Evolutionary conservation across 2,329 filamentous ascomycete species (phyloP), one percentile per base, ranked within the genome.

Genomic region (Thielaviopsis ethacetica): DNA sequence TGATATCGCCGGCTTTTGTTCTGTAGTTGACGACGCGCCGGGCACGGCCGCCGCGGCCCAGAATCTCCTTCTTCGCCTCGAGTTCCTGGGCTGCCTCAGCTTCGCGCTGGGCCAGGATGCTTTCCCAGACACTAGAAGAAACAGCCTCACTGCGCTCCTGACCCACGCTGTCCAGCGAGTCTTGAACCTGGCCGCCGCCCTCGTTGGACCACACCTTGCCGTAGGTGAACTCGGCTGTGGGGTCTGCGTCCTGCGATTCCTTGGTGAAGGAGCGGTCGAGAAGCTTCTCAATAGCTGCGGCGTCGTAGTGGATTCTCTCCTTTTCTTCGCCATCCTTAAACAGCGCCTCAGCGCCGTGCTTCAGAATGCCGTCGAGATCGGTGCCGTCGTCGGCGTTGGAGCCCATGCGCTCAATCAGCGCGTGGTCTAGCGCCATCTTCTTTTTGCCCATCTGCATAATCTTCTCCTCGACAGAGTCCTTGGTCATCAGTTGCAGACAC

Each of bases 391-490:
- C 81, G 53, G 93, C 86, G n/a, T 91, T 84, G 1, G 83, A 81
- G 60, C 91, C 88, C 81, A 98, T 89, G 57, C 83, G 85, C 68
- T 97, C 91, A 61, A 98, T 96, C 21, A 98, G 79, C 1, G 93
- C 87, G 69, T 97, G 91, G 65, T 98, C 93, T 0, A 98, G 79
- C 0, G 89, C 89, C 82, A 98, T 89, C 73, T 98, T 98, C 71
- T 88, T 94, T 65, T 89, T 86, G 5, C 93, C 93, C 65, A 95
- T 89, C 68, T 96, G 88, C 75, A 97, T 86, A 58, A 98, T 97
- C 67, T 91, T 91, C 71, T 98, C 93, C 68, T 98, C 93, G 0
- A 86, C 89, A 27, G 85, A 91, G 49, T 85, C 81, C 61, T 91
- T 86, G 1, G 90, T 97, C 76, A 95, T 89, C 0, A 98, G 74